These are phyloP conservation scores for Yamadazyma trypodendri DNA, from an alignment of 1,139 yeast species.

Conservation along the genomic window DNA sequence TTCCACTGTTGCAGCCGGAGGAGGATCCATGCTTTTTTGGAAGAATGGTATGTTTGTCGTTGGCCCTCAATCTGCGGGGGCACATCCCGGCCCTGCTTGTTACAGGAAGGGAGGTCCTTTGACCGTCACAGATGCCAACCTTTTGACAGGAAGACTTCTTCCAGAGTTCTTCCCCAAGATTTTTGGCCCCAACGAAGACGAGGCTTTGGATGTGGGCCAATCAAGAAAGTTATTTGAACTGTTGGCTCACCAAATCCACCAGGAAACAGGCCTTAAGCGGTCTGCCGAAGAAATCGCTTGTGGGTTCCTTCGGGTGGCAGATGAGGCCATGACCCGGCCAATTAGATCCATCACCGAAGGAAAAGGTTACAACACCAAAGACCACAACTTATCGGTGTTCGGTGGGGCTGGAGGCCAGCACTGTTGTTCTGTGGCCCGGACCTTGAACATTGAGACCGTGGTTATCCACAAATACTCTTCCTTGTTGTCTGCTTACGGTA, in stretches of 20 bases:
- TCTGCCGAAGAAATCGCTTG: slow-evolving; percentile 21
- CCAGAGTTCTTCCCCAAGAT: slow-evolving; percentile 53
- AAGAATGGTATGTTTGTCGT: slow-evolving; percentile 51
- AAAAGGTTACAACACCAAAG: slow-evolving; percentile 21
- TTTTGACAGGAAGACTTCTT: slow-evolving; percentile 48
- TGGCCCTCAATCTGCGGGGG: slow-evolving; percentile 57
- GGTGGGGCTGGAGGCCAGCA: slow-evolving; percentile 27
- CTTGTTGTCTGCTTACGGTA: slow-evolving; percentile 23
- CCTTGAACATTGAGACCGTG: slow-evolving; percentile 19
- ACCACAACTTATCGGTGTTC: slow-evolving; percentile 21
- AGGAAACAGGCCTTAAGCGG: slow-evolving; percentile 31
- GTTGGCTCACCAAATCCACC: slow-evolving; percentile 39
- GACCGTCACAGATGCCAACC: slow-evolving; percentile 56
- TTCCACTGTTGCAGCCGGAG: slow-evolving; percentile 62
- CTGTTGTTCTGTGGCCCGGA: slow-evolving; percentile 20
- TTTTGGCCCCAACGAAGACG: slow-evolving; percentile 51
- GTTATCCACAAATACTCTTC: slow-evolving; percentile 22
- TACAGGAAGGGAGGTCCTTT: slow-evolving; percentile 57
- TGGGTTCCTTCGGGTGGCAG: slow-evolving; percentile 23
- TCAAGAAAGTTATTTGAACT: slow-evolving; percentile 37
- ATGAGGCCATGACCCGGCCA: slow-evolving; percentile 22
- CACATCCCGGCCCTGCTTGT: slow-evolving; percentile 62
- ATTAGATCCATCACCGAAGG: slow-evolving; percentile 22
- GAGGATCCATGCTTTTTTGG: slow-evolving; percentile 52
- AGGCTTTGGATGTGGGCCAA: slow-evolving; percentile 43